Percentiles rank a stretch among this genome's conserved stretches.
These are phyloP conservation scores for Tardiomyces depauwii DNA, from an alignment of 1,139 yeast species.

Conservation along the genomic window DNA sequence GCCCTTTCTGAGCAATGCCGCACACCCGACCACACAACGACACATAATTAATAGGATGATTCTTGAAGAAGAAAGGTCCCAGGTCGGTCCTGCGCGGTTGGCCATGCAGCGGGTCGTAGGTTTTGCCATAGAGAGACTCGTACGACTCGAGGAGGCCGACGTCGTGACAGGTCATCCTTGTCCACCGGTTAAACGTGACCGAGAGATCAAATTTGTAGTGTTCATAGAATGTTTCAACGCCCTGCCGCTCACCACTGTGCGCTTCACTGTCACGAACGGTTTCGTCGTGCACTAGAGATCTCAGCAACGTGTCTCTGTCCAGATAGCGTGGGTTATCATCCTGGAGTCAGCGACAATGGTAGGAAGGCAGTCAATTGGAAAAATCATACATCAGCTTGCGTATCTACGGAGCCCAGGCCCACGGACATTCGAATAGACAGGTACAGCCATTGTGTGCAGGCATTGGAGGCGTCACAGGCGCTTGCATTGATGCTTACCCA, in stretches of 20 bases:
- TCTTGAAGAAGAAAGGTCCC: slow-evolving; percentile 15
- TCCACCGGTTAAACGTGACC: slow-evolving; percentile 14
- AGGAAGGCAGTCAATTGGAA: too few relatives aligned
- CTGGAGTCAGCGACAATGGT: too few relatives aligned
- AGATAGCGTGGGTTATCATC: too few relatives aligned
- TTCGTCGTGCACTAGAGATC: too few relatives aligned
- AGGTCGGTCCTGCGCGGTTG: slow-evolving; percentile 1
- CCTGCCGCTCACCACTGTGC: neutral
- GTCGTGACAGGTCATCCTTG: slow-evolving; percentile 13
- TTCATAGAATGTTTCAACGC: slow-evolving; percentile 5
- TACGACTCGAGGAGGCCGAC: slow-evolving; percentile 7
- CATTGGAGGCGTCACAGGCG: too few relatives aligned
- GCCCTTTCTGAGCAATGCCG: neutral
- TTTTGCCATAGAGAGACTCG: slow-evolving; percentile 5
- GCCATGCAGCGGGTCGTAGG: neutral
- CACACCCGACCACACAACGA: slow-evolving; percentile 11
- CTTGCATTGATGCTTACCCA: too few relatives aligned
- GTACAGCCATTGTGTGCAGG: too few relatives aligned
- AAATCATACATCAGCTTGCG: too few relatives aligned
- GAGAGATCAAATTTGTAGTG: slow-evolving; percentile 8
- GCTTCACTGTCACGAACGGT: too few relatives aligned
- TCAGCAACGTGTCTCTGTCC: too few relatives aligned
- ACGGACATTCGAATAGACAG: neutral
- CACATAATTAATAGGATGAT: slow-evolving; percentile 20
- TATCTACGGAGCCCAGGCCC: too few relatives aligned